Percentiles rank a stretch among this genome's conserved stretches.
These are phyloP conservation scores for Corynascus novoguineensis DNA, from an alignment of 495 filamentous ascomycete genomes.

Conservation along the genomic window DNA sequence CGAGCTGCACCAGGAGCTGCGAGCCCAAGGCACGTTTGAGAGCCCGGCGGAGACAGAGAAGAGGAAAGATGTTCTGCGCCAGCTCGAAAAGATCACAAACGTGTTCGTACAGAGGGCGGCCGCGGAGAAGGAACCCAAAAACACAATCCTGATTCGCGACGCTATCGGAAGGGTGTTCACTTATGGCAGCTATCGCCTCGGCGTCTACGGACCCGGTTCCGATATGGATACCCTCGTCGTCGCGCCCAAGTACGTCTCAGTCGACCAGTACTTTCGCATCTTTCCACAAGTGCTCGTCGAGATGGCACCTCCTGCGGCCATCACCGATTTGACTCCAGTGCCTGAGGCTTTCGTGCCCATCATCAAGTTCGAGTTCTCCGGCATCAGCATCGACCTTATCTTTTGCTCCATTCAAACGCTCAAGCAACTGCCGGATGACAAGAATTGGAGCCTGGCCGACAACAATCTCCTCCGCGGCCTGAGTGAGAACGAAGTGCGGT, in stretches of 20 bases:
- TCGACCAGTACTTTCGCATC: conserved; percentile 84
- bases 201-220: conserved; percentile 90
- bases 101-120: conserved; percentile 81
- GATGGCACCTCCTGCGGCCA: conserved; percentile 67
- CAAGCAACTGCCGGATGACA: conserved; percentile 62
- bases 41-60: conserved; percentile 69
- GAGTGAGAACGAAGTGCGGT: conserved; percentile 78
- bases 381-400: conserved; percentile 91
- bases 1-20: conserved; percentile 73
- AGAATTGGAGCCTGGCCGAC: conserved; percentile 63
- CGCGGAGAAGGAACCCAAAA: conserved; percentile 62
- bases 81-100: conserved; percentile 69
- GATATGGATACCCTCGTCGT: conserved; percentile 97
- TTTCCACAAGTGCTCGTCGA: conserved; percentile 71
- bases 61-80: conserved; percentile 51
- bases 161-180: conserved; percentile 89
- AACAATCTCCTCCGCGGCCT: conserved; percentile 79
- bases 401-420: conserved; percentile 71
- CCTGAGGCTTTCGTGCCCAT: conserved; percentile 89
- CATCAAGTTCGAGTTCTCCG: conserved; percentile 86
- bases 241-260: conserved; percentile 76
- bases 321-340: conserved; percentile 80
- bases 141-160: conserved; percentile 67
- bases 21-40: conserved; percentile 88
- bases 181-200: conserved; percentile 88